These are phyloP conservation scores for Piromyces finnis DNA, from an alignment of 192 early-diverging fungal species.

Conservation along the genomic window DNA sequence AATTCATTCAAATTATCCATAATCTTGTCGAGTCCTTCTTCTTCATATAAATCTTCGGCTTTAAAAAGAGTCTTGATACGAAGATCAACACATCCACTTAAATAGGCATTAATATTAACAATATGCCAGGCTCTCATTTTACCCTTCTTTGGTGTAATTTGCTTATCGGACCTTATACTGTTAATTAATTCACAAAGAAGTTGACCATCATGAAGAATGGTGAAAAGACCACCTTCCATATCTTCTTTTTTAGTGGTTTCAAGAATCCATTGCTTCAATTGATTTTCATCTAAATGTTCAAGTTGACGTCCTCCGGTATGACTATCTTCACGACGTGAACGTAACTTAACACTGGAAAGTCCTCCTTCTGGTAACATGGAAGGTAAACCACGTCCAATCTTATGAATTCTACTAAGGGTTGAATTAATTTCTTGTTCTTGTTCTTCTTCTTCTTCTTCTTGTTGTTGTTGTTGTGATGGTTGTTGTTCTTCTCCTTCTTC, in stretches of 20 bases:
- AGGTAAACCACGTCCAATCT: background rate
- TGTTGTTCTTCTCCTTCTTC: background rate
- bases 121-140: background rate
- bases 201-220: background rate
- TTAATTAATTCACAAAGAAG: background rate
- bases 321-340: background rate
- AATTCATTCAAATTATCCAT: background rate
- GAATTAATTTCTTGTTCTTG: background rate
- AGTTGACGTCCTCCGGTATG: background rate
- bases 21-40: background rate
- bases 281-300: background rate
- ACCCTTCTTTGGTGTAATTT: background rate
- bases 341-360: background rate
- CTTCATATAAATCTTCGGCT: background rate
- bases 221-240: background rate
- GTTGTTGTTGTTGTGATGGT: background rate
- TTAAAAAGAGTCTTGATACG: background rate
- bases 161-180: background rate
- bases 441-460: background rate
- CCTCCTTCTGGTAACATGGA: background rate
- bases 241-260: background rate
- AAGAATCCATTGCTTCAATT: background rate
- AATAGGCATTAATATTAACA: background rate
- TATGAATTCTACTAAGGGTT: background rate
- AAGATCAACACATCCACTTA: background rate